phyloP scores from a whole-genome alignment of 1,139 yeast species.

The Pneumocystis oryctolagi region DNA sequence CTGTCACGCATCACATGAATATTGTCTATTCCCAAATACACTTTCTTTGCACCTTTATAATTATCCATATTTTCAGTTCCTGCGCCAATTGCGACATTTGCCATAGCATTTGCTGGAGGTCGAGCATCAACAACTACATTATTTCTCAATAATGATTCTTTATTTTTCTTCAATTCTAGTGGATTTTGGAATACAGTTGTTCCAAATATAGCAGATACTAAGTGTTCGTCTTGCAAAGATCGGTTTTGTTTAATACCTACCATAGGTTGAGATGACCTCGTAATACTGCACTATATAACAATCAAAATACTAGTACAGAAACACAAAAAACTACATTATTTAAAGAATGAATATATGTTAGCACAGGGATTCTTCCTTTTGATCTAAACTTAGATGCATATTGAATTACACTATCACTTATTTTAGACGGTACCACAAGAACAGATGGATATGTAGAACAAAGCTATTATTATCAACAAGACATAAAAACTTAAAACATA shows the following conservation, averaged over 20 bases:
- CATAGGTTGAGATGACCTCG: conserved; percentile 84
- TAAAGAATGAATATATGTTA: conserved; percentile 57
- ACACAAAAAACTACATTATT: conserved; percentile 24
- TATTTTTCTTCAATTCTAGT: neutral
- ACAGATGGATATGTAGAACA: conserved; percentile 63
- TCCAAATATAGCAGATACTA: conserved; percentile 57
- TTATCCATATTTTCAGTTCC: conserved; percentile 89
- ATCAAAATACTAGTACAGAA: neutral
- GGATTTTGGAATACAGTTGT: conserved; percentile 24
- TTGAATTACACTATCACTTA: conserved; percentile 66
- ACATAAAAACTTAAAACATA: neutral
- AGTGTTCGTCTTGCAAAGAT: conserved; percentile 79
- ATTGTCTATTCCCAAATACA: conserved; percentile 82
- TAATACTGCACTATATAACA: conserved; percentile 43
- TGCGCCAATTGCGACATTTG: conserved; percentile 92
- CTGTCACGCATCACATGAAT: conserved; percentile 92
- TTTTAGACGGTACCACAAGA: conserved; percentile 53
- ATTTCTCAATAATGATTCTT: conserved; percentile 24
- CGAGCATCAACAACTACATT: conserved; percentile 80
- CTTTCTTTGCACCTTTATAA: conserved; percentile 50
- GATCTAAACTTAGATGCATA: conserved; percentile 81
- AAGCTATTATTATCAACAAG: conserved; percentile 21
- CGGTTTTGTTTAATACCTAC: conserved; percentile 81
- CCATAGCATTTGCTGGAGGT: conserved; percentile 89
- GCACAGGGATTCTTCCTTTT: conserved; percentile 67